phyloP scores from a whole-genome alignment of 2,329 filamentous ascomycete species.

The Stachybotrys elegans region DNA sequence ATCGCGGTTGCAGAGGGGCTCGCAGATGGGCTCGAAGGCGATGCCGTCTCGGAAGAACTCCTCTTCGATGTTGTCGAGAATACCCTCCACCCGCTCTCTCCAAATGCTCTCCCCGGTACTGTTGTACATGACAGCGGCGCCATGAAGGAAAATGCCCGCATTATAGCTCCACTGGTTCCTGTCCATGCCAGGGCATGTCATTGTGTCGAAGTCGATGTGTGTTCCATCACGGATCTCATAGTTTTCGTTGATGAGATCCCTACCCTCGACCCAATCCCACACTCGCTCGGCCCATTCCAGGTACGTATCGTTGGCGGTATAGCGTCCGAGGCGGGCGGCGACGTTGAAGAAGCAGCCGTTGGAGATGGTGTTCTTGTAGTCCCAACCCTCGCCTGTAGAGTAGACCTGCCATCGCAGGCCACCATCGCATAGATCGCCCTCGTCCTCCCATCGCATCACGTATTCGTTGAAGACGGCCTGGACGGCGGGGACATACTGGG shows the following conservation, averaged over 20 bases:
- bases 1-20: conserved; percentile 62
- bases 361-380: conserved; percentile 64
- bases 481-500: conserved; percentile 71
- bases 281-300: conserved; percentile 67
- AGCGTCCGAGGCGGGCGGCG: conserved; percentile 66
- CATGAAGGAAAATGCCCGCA: conserved; percentile 59
- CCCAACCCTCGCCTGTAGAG: conserved; percentile 66
- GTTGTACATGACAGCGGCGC: conserved; percentile 58
- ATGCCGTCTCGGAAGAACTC: conserved; percentile 52
- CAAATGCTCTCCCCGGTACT: conserved; percentile 55
- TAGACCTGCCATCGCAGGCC: conserved; percentile 86
- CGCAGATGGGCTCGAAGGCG: conserved; percentile 64
- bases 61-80: conserved; percentile 43
- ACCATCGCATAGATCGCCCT: conserved; percentile 57
- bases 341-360: conserved; percentile 68
- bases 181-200: conserved; percentile 52
- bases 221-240: conserved; percentile 51
- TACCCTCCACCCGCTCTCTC: conserved; percentile 53
- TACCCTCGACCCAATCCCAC: conserved; percentile 58
- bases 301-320: conserved; percentile 76
- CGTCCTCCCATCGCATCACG: conserved; percentile 64
- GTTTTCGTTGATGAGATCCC: conserved; percentile 51
- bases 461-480: conserved; percentile 81
- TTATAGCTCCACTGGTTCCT: conserved; percentile 66
- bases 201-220: conserved; percentile 27